Conservation (phyloP, 805 yeast species). For the Metschnikowia lachancei region DNA sequence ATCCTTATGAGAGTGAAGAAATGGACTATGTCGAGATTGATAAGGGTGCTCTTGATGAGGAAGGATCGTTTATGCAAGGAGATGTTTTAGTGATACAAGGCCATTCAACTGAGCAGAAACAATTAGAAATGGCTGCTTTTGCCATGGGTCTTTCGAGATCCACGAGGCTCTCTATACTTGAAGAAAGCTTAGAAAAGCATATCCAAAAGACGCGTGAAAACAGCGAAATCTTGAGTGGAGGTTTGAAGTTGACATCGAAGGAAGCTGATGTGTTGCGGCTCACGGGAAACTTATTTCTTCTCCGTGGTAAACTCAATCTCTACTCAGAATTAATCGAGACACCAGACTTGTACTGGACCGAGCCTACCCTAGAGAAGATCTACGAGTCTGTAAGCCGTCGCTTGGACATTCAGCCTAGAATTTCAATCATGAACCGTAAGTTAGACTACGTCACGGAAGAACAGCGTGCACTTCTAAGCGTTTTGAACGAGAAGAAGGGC, state of each 20-base stretch:
- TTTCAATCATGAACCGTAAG: conserved; percentile 75
- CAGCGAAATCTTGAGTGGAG: conserved; percentile 65
- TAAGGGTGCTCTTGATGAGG: conserved; percentile 26
- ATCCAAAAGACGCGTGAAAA: conserved; percentile 60
- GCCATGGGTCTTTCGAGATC: conserved; percentile 85
- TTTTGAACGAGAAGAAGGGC: conserved; percentile 72
- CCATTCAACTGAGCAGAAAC: conserved; percentile 36
- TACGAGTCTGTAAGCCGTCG: conserved; percentile 68
- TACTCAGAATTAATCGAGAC: conserved; percentile 88
- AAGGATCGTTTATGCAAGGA: conserved; percentile 50
- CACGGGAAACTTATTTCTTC: conserved; percentile 71
- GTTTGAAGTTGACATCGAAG: conserved; percentile 42
- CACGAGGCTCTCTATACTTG: conserved; percentile 79
- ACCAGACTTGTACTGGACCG: conserved; percentile 92
- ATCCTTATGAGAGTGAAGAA: conserved; percentile 72
- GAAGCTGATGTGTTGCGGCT: conserved; percentile 62
- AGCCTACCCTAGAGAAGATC: conserved; percentile 76
- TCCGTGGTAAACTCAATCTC: conserved; percentile 79
- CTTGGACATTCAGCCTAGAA: conserved; percentile 74
- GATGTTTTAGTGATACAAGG: conserved; percentile 72
- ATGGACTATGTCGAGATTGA: conserved; percentile 67
- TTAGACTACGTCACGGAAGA: conserved; percentile 90
- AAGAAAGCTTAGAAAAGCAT: conserved; percentile 66
- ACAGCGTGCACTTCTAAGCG: conserved; percentile 70
- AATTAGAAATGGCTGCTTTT: conserved; percentile 82